phyloP scores from a whole-genome alignment of 768 basidiomycete species.

The Myochromella boudieri region DNA sequence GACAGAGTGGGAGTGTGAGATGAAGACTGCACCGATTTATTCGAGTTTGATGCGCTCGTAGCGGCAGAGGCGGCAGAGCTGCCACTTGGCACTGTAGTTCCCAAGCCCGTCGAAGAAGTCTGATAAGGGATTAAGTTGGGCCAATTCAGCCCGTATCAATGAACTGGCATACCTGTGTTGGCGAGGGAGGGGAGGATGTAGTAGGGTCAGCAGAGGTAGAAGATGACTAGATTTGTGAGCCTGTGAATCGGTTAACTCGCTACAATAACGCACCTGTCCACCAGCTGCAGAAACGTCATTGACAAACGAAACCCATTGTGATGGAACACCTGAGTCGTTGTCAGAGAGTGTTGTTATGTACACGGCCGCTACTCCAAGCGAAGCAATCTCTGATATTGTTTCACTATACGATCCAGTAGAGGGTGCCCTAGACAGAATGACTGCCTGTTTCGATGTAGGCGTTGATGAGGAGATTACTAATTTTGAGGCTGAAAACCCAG shows the following conservation, averaged over 20 bases:
- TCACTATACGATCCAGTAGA: neutral
- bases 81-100: neutral
- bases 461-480: constrained; percentile 6
- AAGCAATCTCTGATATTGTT: constrained; percentile 6
- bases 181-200: neutral
- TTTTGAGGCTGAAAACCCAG: neutral
- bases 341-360: constrained; percentile 6
- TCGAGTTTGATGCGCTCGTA: no score
- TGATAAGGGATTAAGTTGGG: neutral
- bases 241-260: neutral
- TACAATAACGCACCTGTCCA: neutral
- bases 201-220: neutral
- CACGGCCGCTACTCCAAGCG: constrained; percentile 7
- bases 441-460: constrained; percentile 11
- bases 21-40: neutral
- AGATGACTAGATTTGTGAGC: neutral
- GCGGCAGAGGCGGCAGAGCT: no score
- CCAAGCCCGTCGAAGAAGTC: neutral
- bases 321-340: constrained; percentile 1
- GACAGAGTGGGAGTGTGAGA: neutral
- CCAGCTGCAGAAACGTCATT: constrained; percentile 4
- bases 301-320: constrained; percentile 10
- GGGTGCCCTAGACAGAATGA: constrained; percentile 3
- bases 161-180: no score
- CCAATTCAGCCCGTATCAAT: no score